phyloP scores from a whole-genome alignment of 331 rosid species.

The Acacia concinna region DNA sequence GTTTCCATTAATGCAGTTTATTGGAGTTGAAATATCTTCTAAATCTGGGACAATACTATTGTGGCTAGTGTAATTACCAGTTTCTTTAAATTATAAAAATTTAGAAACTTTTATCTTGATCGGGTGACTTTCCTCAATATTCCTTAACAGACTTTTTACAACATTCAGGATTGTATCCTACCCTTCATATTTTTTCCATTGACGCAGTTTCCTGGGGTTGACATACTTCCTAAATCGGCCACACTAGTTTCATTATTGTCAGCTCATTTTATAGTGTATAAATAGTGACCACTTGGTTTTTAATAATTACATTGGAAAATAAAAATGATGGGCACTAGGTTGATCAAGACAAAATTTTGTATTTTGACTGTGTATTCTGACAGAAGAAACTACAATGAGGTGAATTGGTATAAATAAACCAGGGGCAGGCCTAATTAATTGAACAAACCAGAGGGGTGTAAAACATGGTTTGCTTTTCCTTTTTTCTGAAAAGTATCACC shows the following conservation, averaged over 20 bases:
- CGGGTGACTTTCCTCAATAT: neutral
- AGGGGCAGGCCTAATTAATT: neutral
- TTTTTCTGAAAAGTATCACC: neutral
- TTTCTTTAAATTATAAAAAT: slow-evolving; percentile 5
- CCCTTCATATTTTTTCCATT: neutral
- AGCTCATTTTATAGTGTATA: neutral
- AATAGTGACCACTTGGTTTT: neutral
- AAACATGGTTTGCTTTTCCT: neutral
- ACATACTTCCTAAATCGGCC: neutral
- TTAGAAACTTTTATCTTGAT: neutral
- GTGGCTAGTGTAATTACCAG: neutral
- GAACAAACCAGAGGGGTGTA: slow-evolving; percentile 8
- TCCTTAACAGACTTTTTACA: neutral
- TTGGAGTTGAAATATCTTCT: neutral
- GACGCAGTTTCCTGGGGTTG: neutral
- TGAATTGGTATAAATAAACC: neutral
- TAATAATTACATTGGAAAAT: neutral
- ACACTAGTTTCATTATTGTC: slow-evolving; percentile 13
- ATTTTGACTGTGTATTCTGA: slow-evolving; percentile 24
- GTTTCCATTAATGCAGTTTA: neutral
- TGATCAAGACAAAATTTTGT: slow-evolving; percentile 23
- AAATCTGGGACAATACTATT: neutral
- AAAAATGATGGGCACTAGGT: neutral
- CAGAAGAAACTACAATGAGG: slow-evolving; percentile 1
- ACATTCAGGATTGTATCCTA: neutral